phyloP scores from a whole-genome alignment of 306 rosid species.

The Vachellia collinsii region DNA sequence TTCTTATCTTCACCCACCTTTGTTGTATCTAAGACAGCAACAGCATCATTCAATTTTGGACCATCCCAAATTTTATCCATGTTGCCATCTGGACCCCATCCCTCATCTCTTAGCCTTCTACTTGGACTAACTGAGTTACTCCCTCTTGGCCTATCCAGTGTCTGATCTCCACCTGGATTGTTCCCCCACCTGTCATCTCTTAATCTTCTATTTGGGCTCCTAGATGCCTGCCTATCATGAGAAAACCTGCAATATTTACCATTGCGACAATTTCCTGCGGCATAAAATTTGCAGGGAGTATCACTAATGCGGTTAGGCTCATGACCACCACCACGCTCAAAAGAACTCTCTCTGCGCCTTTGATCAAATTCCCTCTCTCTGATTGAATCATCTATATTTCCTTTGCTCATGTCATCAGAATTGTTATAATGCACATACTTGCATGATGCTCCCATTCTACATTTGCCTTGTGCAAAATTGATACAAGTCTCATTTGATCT shows the following conservation, averaged over 20 bases:
- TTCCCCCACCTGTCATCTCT: slow-evolving; percentile 65
- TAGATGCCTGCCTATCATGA: slow-evolving; percentile 67
- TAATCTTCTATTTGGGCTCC: slow-evolving; percentile 74
- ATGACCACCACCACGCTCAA: slow-evolving; percentile 67
- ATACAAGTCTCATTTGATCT: slow-evolving; percentile 59
- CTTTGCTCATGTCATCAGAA: slow-evolving; percentile 68
- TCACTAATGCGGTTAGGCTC: slow-evolving; percentile 56
- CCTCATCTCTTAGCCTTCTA: slow-evolving; percentile 64
- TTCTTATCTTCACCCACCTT: slow-evolving; percentile 55
- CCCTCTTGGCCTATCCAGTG: slow-evolving; percentile 56
- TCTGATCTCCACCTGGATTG: slow-evolving; percentile 54
- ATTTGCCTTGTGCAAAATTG: slow-evolving; percentile 79
- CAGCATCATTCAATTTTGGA: slow-evolving; percentile 51
- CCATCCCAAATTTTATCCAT: slow-evolving; percentile 50
- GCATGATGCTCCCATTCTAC: slow-evolving; percentile 85
- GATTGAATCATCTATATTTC: slow-evolving; percentile 54
- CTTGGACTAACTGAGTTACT: slow-evolving; percentile 68
- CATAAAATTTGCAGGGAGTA: slow-evolving; percentile 84
- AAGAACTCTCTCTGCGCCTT: slow-evolving; percentile 68
- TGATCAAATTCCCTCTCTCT: slow-evolving; percentile 77
- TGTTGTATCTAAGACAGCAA: slow-evolving; percentile 46
- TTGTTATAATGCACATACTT: slow-evolving; percentile 67
- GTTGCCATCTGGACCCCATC: slow-evolving; percentile 50
- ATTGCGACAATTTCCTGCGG: slow-evolving; percentile 87
- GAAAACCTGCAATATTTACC: slow-evolving; percentile 86